phyloP scores from a whole-genome alignment of 768 basidiomycete genomes.

The Pisolithus marmoratus region DNA sequence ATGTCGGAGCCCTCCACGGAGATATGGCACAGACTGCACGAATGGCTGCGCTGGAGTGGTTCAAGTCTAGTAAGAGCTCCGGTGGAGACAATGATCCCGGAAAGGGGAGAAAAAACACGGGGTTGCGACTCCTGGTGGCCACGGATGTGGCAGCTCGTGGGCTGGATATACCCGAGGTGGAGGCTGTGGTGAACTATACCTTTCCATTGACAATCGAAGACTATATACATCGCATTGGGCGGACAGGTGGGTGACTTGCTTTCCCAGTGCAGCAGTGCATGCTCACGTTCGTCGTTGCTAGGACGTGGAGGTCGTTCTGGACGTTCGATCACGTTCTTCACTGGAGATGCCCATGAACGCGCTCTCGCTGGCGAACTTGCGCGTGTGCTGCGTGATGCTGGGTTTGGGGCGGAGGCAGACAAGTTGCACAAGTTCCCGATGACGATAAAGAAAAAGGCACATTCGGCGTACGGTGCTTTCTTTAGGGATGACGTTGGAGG shows the following conservation, averaged over 20 bases:
- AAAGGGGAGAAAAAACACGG: not conserved
- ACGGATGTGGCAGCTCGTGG: slow-evolving; percentile 98
- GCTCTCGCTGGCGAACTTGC: slow-evolving; percentile 90
- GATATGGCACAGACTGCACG: slow-evolving; percentile 85
- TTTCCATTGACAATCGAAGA: slow-evolving; percentile 96
- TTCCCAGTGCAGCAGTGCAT: not conserved
- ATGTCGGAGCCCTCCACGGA: slow-evolving; percentile 81
- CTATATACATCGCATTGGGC: slow-evolving; percentile 85
- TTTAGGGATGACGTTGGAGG: slow-evolving; percentile 58
- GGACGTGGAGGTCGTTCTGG: slow-evolving; percentile 89
- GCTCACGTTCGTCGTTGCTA: slow-evolving; percentile 16
- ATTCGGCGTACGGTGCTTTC: slow-evolving; percentile 86
- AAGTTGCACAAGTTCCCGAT: slow-evolving; percentile 81
- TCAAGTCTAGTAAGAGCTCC: slow-evolving; percentile 63
- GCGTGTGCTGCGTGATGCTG: slow-evolving; percentile 82
- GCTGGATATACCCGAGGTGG: slow-evolving; percentile 95
- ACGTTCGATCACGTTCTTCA: slow-evolving; percentile 95
- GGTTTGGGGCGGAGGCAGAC: slow-evolving; percentile 63
- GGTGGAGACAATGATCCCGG: not conserved
- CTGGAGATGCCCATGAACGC: slow-evolving; percentile 82
- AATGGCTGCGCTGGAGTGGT: slow-evolving; percentile 79
- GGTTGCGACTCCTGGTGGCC: slow-evolving; percentile 78
- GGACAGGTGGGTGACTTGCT: slow-evolving; percentile 55
- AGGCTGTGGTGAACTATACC: slow-evolving; percentile 93
- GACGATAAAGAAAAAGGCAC: slow-evolving; percentile 95